Conservation (phyloP, 2,329 filamentous ascomycete genomes). For the Alternaria triticina region DNA sequence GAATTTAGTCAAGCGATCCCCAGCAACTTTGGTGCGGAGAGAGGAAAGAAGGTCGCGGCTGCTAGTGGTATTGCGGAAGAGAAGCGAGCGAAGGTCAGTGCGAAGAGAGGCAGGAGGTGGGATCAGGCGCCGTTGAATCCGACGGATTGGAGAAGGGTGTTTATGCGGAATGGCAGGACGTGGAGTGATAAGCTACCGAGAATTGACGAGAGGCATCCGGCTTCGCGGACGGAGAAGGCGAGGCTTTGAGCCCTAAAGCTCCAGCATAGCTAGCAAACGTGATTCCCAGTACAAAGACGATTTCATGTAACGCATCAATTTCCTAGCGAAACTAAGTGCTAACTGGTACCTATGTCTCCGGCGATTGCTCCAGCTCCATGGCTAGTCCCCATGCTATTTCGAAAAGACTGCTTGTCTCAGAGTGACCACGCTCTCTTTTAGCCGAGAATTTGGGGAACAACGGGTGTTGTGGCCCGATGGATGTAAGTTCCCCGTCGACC, state of each 20-base stretch:
- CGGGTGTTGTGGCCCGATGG: too few relatives aligned
- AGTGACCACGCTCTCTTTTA: too few relatives aligned
- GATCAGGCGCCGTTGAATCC: slow-evolving; percentile 20
- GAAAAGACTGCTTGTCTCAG: too few relatives aligned
- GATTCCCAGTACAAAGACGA: too few relatives aligned
- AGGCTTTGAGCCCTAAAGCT: not conserved
- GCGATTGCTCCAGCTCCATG: too few relatives aligned
- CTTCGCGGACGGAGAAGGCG: not conserved
- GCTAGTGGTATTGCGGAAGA: slow-evolving; percentile 20
- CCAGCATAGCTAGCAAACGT: too few relatives aligned
- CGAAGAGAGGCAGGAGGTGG: slow-evolving; percentile 10
- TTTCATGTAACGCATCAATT: too few relatives aligned
- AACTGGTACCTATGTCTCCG: too few relatives aligned
- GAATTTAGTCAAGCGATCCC: slow-evolving; percentile 25
- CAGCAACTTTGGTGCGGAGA: slow-evolving; percentile 23
- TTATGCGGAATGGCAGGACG: slow-evolving; percentile 19
- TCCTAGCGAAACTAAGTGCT: too few relatives aligned
- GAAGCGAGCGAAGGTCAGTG: slow-evolving; percentile 10
- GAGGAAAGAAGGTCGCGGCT: slow-evolving; percentile 15
- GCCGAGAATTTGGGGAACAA: too few relatives aligned
- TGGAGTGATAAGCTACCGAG: slow-evolving; percentile 17
- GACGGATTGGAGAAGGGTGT: slow-evolving; percentile 23
- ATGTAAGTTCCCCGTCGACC: too few relatives aligned
- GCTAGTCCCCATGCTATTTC: too few relatives aligned
- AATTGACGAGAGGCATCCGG: slow-evolving; percentile 14